Evolutionary conservation across 2,329 filamentous ascomycete genomes (phyloP).

Genomic region (Ophiosphaerella korrae): DNA sequence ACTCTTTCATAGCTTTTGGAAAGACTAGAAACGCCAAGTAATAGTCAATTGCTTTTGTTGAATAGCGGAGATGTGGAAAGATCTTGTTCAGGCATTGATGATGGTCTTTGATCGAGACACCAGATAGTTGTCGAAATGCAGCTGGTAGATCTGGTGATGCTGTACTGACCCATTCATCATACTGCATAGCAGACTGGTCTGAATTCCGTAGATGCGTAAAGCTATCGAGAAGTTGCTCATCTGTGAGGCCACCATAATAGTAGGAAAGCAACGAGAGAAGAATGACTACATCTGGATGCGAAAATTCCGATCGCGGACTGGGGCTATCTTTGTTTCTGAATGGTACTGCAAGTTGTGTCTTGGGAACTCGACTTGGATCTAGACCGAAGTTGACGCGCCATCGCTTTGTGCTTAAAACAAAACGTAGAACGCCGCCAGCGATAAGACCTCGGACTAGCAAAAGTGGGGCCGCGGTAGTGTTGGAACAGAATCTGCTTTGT

Average conservation of each 20-base stretch:
- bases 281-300: slow-evolving; percentile 71
- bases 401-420: slow-evolving; percentile 61
- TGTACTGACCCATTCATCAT: slow-evolving; percentile 53
- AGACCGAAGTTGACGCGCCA: slow-evolving; percentile 71
- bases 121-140: slow-evolving; percentile 48
- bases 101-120: slow-evolving; percentile 52
- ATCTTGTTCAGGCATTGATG: slow-evolving; percentile 55
- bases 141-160: slow-evolving; percentile 28
- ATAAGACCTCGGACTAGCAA: slow-evolving; percentile 63
- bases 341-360: slow-evolving; percentile 61
- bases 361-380: slow-evolving; percentile 56
- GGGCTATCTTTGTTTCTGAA: slow-evolving; percentile 70
- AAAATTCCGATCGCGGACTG: slow-evolving; percentile 66
- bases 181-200: slow-evolving; percentile 61
- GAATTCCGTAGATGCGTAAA: slow-evolving; percentile 57
- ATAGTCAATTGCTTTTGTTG: slow-evolving; percentile 65
- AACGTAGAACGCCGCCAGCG: slow-evolving; percentile 59
- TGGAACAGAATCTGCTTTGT: slow-evolving; percentile 45
- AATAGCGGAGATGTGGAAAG: slow-evolving; percentile 59
- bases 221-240: slow-evolving; percentile 56
- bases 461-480: slow-evolving; percentile 43
- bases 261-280: slow-evolving; percentile 69
- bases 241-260: slow-evolving; percentile 65
- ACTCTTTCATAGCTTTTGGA: slow-evolving; percentile 66
- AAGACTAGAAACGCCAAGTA: slow-evolving; percentile 66